A percentile compares a stretch with the other conserved stretches of the same genome.
phyloP scores from a whole-genome alignment of 345 rosid genomes.

The Durio zibethinus region DNA sequence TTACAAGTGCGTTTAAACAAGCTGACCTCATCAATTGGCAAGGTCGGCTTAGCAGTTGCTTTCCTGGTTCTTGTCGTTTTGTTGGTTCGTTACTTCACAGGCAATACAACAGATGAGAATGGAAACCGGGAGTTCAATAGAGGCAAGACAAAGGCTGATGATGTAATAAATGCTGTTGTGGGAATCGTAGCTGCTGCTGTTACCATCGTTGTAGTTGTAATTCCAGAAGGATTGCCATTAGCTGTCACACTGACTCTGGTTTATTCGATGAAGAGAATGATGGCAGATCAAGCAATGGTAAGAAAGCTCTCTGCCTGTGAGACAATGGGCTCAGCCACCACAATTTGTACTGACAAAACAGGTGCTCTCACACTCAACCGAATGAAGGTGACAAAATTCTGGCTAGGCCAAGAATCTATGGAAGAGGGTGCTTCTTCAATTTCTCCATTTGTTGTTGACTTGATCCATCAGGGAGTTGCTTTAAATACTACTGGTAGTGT shows the following conservation, averaged over 20 bases:
- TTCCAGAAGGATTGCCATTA: conserved; percentile 77
- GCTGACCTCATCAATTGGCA: conserved; percentile 62
- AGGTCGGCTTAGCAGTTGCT: conserved; percentile 61
- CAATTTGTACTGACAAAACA: conserved; percentile 73
- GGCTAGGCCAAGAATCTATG: conserved; percentile 47
- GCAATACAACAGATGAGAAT: conserved; percentile 49
- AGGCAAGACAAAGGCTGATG: conserved; percentile 42
- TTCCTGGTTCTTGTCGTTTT: conserved; percentile 56
- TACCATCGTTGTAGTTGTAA: conserved; percentile 81
- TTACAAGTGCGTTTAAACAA: conserved; percentile 60
- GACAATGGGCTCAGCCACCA: conserved; percentile 85
- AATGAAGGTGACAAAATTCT: conserved; percentile 64
- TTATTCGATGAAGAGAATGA: conserved; percentile 81
- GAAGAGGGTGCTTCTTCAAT: conserved; percentile 7
- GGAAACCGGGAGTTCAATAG: conserved; percentile 45
- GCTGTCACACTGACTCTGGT: conserved; percentile 82
- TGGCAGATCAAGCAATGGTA: conserved; percentile 82
- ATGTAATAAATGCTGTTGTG: conserved; percentile 52
- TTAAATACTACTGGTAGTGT: conserved; percentile 66
- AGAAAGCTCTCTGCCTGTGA: conserved; percentile 76
- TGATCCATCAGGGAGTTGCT: conserved; percentile 55
- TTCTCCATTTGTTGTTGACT: conserved; percentile 34
- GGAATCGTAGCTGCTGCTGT: conserved; percentile 66
- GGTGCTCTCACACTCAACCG: conserved; percentile 72
- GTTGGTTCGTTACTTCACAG: conserved; percentile 67